phyloP scores from a whole-genome alignment of 2,329 filamentous ascomycete genomes.

The Aspergillus proliferans region DNA sequence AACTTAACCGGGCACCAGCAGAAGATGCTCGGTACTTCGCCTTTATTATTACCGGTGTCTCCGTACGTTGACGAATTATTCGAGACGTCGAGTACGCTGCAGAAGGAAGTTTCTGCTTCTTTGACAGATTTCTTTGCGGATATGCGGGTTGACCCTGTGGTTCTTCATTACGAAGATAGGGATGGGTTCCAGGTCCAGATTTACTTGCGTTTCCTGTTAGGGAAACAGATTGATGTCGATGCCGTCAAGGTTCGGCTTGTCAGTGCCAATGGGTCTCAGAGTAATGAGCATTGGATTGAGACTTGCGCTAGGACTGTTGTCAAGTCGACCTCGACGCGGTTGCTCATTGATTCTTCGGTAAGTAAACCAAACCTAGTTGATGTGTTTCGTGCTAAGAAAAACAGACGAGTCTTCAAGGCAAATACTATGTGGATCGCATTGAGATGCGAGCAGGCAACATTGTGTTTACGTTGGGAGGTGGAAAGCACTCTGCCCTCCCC shows the following conservation, averaged over 20 bases:
- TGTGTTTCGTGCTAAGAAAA: neutral
- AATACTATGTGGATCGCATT: constrained; percentile 69
- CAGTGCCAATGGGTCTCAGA: constrained; percentile 41
- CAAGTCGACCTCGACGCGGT: constrained; percentile 49
- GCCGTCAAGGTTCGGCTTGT: constrained; percentile 59
- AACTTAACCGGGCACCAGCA: constrained; percentile 21
- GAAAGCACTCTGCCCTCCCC: constrained; percentile 23
- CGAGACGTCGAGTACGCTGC: constrained; percentile 43
- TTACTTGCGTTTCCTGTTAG: constrained; percentile 63
- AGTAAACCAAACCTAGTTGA: constrained; percentile 10
- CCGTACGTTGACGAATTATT: constrained; percentile 40
- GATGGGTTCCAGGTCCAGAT: constrained; percentile 72
- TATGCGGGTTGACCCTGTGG: constrained; percentile 60
- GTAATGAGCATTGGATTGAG: constrained; percentile 63
- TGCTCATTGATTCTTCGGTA: constrained; percentile 47
- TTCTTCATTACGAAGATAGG: constrained; percentile 61
- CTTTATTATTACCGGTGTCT: constrained; percentile 27
- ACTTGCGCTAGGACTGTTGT: constrained; percentile 43
- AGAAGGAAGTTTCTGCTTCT: constrained; percentile 60
- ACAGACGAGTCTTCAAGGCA: constrained; percentile 51
- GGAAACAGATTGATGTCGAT: constrained; percentile 63
- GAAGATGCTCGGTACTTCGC: constrained; percentile 25
- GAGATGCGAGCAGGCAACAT: constrained; percentile 47
- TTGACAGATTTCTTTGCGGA: constrained; percentile 68
- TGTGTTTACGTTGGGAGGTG: constrained; percentile 28